Conservation (phyloP, 257 asterid species). For the Solanum rostratum region DNA sequence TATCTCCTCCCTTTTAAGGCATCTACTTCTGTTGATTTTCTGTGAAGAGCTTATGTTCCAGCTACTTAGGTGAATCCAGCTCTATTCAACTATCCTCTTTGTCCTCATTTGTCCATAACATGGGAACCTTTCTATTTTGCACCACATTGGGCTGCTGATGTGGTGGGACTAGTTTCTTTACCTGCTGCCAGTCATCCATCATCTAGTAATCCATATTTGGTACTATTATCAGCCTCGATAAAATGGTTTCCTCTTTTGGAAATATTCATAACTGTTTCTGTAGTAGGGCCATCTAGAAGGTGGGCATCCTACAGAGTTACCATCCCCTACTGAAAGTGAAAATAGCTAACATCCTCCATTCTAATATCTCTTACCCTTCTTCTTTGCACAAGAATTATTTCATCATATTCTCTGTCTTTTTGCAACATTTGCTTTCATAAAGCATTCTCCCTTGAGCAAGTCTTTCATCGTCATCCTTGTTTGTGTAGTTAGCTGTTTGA, state of each 20-base stretch:
- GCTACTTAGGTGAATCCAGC: not conserved
- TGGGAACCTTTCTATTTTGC: not conserved
- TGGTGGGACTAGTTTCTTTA: not conserved
- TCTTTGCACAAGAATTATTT: not conserved
- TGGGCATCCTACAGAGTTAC: not conserved
- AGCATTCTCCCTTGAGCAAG: not conserved
- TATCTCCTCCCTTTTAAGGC: not conserved
- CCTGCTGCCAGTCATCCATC: not conserved
- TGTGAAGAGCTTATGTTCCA: not conserved
- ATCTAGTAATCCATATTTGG: not conserved
- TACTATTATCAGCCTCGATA: not conserved
- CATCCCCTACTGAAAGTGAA: not conserved
- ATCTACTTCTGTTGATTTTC: not conserved
- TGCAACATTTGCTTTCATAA: not conserved
- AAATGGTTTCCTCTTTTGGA: not conserved
- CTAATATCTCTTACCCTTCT: not conserved
- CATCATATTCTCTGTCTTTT: not conserved
- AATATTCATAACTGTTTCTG: not conserved
- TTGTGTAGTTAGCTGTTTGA: not conserved
- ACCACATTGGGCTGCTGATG: not conserved
- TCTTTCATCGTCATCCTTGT: not conserved
- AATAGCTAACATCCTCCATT: not conserved
- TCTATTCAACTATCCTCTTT: not conserved
- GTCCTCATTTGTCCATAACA: not conserved
- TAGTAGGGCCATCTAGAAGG: not conserved